phyloP scores from a whole-genome alignment of 2,329 filamentous ascomycete genomes.

The Neophaeococcomyces aloes region DNA sequence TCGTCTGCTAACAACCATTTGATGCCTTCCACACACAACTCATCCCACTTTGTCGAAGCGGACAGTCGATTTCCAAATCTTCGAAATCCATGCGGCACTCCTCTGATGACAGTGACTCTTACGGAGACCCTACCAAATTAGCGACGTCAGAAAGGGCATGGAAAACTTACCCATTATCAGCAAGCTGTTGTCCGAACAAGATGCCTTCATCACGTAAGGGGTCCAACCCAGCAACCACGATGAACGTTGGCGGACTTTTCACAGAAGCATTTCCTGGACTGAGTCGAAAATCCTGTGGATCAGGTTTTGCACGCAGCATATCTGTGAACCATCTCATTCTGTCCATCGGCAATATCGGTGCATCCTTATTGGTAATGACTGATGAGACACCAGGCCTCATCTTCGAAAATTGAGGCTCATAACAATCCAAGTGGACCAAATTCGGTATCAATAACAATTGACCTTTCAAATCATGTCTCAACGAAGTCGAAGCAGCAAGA shows the following conservation, averaged over 20 bases:
- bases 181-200: constrained; percentile 31
- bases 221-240: constrained; percentile 33
- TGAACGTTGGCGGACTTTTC: too few species aligned
- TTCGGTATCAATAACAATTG: constrained; percentile 44
- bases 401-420: constrained; percentile 27
- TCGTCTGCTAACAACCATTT: constrained; percentile 19
- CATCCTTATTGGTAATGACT: too few species aligned
- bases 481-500: constrained; percentile 27
- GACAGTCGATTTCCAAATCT: constrained; percentile 23
- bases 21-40: constrained; percentile 25
- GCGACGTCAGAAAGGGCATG: too few species aligned
- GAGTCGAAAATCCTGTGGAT: too few species aligned
- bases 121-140: constrained; percentile 44
- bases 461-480: constrained; percentile 23
- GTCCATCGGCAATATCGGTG: constrained; percentile 13
- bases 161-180: too few species aligned
- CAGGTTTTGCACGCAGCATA: constrained; percentile 11
- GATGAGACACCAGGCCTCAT: constrained; percentile 21
- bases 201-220: constrained; percentile 42
- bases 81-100: constrained; percentile 45
- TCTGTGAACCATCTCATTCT: constrained; percentile 27
- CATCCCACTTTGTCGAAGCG: constrained; percentile 25
- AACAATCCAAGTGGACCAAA: constrained; percentile 30
- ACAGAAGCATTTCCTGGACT: too few species aligned
- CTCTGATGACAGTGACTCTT: constrained; percentile 39